Evolutionary conservation across 495 filamentous ascomycete genomes (phyloP), one percentile per base, ranked within the genome.

Genomic region (Neurospora sp.): DNA sequence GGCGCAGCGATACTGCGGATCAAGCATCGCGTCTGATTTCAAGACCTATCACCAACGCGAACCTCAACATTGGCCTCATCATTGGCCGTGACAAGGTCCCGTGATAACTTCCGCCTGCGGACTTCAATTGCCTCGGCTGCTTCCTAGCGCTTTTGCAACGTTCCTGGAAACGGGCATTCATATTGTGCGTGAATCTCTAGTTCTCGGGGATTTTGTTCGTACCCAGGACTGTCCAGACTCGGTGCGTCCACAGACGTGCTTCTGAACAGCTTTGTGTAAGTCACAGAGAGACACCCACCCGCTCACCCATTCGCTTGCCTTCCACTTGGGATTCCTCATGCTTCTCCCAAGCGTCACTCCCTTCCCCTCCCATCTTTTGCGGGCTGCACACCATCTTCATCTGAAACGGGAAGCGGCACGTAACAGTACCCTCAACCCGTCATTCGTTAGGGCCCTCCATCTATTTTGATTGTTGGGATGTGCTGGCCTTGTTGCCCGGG

Each of bases 61-160:
- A 73, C 79, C 59, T 75, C 72, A 68, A 70, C 74, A 70, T 82
- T 78, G 78, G 73, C 69, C 42, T 80, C 78, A 78, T 73, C 77
- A 86, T 86, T 85, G 84, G 84, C 77, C 78, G 71, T 78, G 70
- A 71, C 72, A 71, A 75, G 73, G 81, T 86, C 85, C 85, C 84
- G 84, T 86, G 85, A 86, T 84, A 82, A 74, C 77, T 73, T 47
- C 75, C 73, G 72, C 75, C 85, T 86, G 85, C 85, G 83, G 85
- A 85, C 74, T 72, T 78, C 80, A 77, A 82, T 83, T 83, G 76
- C 78, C 78, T 77, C 76, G 73, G 73, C 77, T 79, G 73, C 74
- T 76, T 77, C 71, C 70, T 71, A 75, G 72, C 78, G 78, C 71
- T 82, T 82, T 83, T 84, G 84, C 80, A 81, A 73, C 75, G 71